phyloP scores from a whole-genome alignment of 2,329 filamentous ascomycete species.

The Colletotrichum sp. region DNA sequence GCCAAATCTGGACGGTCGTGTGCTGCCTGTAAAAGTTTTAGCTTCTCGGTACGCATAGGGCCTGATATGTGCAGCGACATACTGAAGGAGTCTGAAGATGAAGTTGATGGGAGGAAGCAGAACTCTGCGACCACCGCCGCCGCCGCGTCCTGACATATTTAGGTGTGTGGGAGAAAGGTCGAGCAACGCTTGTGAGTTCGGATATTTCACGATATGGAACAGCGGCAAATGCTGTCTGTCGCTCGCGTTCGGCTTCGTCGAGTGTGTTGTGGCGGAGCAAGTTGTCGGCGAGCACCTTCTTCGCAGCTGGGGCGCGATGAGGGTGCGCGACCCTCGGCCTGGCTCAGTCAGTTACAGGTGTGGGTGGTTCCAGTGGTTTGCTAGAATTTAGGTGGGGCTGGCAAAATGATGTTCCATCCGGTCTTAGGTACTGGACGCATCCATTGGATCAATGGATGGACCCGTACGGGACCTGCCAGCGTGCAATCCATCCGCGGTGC shows the following conservation, averaged over 20 bases:
- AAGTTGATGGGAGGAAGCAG: slow-evolving; percentile 64
- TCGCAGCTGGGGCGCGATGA: background rate
- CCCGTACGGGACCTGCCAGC: background rate
- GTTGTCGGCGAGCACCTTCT: background rate
- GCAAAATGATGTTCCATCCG: slow-evolving; percentile 10
- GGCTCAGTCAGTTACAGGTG: background rate
- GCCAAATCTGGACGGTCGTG: slow-evolving; percentile 89
- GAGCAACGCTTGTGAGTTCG: background rate
- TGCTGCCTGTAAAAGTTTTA: slow-evolving; percentile 51
- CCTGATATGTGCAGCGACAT: slow-evolving; percentile 11
- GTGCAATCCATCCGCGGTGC: background rate
- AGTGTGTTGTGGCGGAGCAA: background rate
- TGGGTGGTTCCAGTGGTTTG: background rate
- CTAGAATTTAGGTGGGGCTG: background rate
- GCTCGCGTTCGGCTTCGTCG: background rate
- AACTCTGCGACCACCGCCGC: slow-evolving; percentile 64
- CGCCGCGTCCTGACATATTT: slow-evolving; percentile 64
- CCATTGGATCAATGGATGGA: background rate
- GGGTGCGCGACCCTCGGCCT: background rate
- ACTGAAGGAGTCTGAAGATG: slow-evolving; percentile 78
- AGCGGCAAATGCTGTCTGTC: background rate
- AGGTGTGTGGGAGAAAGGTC: background rate
- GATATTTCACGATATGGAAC: background rate
- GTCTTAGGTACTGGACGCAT: background rate
- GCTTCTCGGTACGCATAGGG: background rate